Percentiles rank a stretch among this genome's conserved stretches.
Conservation (phyloP, 2,329 filamentous ascomycete species). For the Colletotrichum tropicicola region DNA sequence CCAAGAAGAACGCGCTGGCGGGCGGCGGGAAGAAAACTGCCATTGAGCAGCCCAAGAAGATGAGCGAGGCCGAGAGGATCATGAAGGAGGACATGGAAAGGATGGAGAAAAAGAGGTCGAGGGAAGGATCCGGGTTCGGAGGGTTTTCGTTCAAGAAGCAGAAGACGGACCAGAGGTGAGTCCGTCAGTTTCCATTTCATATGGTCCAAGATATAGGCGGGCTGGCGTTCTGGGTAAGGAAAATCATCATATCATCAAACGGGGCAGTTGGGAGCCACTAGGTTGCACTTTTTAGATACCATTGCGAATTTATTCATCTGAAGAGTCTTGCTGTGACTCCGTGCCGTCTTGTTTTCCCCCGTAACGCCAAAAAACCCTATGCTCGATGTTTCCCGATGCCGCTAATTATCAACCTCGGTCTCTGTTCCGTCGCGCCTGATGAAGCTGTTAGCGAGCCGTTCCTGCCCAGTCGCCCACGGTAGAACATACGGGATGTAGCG, state of each 20-base stretch:
- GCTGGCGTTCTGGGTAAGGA: conserved; percentile 15
- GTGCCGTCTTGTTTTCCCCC: conserved; percentile 9
- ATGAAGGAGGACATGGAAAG: conserved; percentile 86
- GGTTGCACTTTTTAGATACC: conserved; percentile 38
- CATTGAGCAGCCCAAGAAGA: conserved; percentile 76
- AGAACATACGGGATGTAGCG: conserved; percentile 70
- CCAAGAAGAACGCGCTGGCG: conserved; percentile 74
- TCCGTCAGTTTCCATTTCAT: background rate
- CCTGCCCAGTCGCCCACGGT: background rate
- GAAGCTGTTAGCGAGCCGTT: conserved; percentile 13
- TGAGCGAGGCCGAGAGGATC: conserved; percentile 87
- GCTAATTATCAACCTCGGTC: conserved; percentile 54
- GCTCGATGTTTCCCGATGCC: background rate
- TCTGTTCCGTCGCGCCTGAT: conserved; percentile 65
- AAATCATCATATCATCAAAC: background rate
- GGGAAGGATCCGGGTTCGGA: conserved; percentile 55
- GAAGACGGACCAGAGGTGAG: conserved; percentile 39
- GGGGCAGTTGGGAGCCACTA: background rate
- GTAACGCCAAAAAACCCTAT: conserved; percentile 39
- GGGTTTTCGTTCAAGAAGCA: conserved; percentile 63
- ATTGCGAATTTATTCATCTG: conserved; percentile 31
- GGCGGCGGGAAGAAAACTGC: conserved; percentile 68
- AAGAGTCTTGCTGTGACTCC: conserved; percentile 23
- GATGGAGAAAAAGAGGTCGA: conserved; percentile 75
- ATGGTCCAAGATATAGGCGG: background rate